A percentile compares a stretch with the other conserved stretches of the same genome.
Conservation (phyloP, 306 rosid species). For the Castanea sativa region DNA sequence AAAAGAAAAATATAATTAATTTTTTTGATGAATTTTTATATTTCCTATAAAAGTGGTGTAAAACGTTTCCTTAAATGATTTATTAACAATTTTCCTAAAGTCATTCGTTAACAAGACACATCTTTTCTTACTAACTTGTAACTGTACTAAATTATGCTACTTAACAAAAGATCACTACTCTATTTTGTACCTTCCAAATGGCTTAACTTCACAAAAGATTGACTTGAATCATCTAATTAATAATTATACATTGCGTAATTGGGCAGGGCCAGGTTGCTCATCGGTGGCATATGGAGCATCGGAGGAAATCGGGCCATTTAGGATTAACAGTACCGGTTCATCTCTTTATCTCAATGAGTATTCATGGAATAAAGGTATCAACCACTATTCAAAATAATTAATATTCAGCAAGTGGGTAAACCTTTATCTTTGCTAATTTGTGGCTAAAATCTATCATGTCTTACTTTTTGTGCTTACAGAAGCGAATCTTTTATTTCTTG, state of each 20-base stretch:
- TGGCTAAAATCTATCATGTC: neutral
- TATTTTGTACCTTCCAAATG: neutral
- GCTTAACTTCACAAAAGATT: neutral
- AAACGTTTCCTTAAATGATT: no score
- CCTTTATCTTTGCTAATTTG: neutral
- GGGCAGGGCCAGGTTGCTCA: constrained; percentile 86
- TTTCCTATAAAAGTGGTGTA: no score
- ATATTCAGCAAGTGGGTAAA: neutral
- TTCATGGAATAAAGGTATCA: constrained; percentile 76
- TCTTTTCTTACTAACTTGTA: no score
- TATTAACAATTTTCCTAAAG: no score
- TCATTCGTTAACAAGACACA: no score
- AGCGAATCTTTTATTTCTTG: constrained; percentile 77
- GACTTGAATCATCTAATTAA: neutral
- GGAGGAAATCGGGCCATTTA: constrained; percentile 89
- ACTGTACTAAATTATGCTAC: no score
- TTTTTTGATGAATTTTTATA: no score
- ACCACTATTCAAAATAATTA: neutral
- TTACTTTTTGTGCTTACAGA: constrained; percentile 36
- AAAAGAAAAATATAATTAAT: no score
- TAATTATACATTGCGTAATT: neutral
- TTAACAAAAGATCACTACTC: no score
- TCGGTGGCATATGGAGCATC: constrained; percentile 90
- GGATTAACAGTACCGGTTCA: constrained; percentile 55
- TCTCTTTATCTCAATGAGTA: constrained; percentile 65